phyloP scores from a whole-genome alignment of 177 flowering plant species.

The Telopea speciosissima region DNA sequence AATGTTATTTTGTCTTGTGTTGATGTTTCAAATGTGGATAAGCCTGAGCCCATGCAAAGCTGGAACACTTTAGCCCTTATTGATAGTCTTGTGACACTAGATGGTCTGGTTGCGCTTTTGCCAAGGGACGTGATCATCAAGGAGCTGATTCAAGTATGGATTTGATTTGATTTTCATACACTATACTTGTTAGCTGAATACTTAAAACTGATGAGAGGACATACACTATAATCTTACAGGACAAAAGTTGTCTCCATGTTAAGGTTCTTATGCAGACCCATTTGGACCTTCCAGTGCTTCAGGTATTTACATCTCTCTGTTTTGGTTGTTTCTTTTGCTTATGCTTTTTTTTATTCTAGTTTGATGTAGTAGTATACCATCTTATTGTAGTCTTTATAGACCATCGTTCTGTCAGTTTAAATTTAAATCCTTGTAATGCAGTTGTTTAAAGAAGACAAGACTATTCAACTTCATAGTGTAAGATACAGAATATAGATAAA shows the following conservation, averaged over 20 bases:
- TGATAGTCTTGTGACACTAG: conserved; percentile 59
- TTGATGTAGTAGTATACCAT: not conserved
- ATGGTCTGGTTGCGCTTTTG: conserved; percentile 61
- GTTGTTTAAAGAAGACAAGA: not conserved
- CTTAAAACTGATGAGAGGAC: conserved; percentile 7
- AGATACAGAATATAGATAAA: not conserved
- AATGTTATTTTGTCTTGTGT: conserved; percentile 55
- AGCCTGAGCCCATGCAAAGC: conserved; percentile 81
- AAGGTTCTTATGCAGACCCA: conserved; percentile 55
- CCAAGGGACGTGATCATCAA: conserved; percentile 56
- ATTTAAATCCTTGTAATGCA: not conserved
- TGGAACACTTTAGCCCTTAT: conserved; percentile 71
- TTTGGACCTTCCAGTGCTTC: conserved; percentile 61
- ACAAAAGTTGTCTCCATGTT: conserved; percentile 49
- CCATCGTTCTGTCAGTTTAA: not conserved
- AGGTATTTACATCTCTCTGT: conserved; percentile 40
- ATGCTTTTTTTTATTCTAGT: not conserved
- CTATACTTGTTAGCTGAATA: not conserved
- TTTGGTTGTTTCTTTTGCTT: not conserved
- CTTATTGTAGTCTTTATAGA: not conserved
- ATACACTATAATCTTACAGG: conserved; percentile 42
- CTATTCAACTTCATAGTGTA: not conserved
- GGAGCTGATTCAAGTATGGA: conserved; percentile 71
- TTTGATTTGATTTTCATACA: conserved; percentile 5
- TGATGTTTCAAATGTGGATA: conserved; percentile 43